Conservation (phyloP, 2,329 filamentous ascomycete species). For the Dryadomyces quercus-mongolicae region DNA sequence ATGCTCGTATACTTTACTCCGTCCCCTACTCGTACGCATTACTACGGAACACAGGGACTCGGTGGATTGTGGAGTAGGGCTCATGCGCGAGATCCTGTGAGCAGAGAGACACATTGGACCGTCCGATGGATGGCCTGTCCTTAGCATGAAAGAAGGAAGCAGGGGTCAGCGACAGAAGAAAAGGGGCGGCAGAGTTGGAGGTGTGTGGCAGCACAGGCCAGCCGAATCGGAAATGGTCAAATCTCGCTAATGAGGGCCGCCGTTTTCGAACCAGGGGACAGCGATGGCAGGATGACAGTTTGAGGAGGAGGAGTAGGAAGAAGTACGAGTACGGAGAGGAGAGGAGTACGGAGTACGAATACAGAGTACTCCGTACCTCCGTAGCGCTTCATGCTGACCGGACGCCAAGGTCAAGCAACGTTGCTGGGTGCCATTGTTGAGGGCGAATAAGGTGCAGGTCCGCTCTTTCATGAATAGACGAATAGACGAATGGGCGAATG, state of each 20-base stretch:
- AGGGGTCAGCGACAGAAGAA: constrained; percentile 1
- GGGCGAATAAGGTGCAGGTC: background rate
- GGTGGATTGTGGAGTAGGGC: too few relatives aligned
- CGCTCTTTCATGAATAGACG: too few relatives aligned
- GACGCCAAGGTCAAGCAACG: background rate
- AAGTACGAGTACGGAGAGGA: too few relatives aligned
- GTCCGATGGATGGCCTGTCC: background rate
- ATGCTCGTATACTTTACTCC: too few relatives aligned
- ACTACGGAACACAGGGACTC: too few relatives aligned
- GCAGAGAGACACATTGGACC: background rate
- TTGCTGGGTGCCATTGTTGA: background rate
- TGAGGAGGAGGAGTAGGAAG: too few relatives aligned
- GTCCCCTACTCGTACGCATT: too few relatives aligned
- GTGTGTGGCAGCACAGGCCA: background rate
- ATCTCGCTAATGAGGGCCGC: constrained; percentile 1
- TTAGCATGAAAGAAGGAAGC: constrained; percentile 3
- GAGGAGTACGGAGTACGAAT: background rate
- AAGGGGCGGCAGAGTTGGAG: background rate
- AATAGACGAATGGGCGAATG: too few relatives aligned
- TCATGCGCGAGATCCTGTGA: too few relatives aligned
- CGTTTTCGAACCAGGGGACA: background rate
- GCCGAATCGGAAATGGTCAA: background rate
- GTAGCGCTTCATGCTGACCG: too few relatives aligned
- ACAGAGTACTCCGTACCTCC: too few relatives aligned
- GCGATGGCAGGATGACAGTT: background rate